These are phyloP conservation scores for Ambrosia hybrid DNA, from an alignment of 140 eudicot genomes.

Conservation along the genomic window DNA sequence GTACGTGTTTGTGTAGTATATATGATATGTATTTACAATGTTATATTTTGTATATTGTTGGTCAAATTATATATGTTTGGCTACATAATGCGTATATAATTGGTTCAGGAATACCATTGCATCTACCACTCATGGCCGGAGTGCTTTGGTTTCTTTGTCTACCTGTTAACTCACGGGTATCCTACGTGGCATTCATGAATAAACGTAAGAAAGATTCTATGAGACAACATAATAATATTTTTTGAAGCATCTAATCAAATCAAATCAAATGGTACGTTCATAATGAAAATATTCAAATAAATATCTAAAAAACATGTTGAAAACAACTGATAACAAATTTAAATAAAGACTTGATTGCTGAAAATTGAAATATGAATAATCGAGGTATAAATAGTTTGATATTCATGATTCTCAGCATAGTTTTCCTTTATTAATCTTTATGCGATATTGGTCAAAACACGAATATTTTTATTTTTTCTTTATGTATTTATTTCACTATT, in stretches of 20 bases:
- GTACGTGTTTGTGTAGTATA: constrained; percentile 2
- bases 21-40: constrained; percentile 10
- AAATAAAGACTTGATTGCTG: background rate
- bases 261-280: background rate
- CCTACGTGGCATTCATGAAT: background rate
- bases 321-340: too few relatives aligned
- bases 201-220: background rate
- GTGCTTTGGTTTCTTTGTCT: background rate
- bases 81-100: background rate
- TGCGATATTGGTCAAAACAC: background rate
- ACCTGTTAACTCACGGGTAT: background rate
- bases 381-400: background rate
- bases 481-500: too few relatives aligned
- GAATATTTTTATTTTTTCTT: background rate
- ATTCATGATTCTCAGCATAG: background rate
- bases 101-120: background rate
- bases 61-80: background rate
- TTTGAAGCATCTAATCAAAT: background rate
- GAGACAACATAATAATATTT: background rate
- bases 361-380: too few relatives aligned
- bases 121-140: background rate
- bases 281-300: background rate
- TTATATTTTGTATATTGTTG: background rate
- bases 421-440: background rate
- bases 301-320: background rate